Percentiles rank a stretch among this genome's conserved stretches.
Evolutionary conservation across 257 asterid genomes (phyloP).

Genomic region (Ilex aquifolium): DNA sequence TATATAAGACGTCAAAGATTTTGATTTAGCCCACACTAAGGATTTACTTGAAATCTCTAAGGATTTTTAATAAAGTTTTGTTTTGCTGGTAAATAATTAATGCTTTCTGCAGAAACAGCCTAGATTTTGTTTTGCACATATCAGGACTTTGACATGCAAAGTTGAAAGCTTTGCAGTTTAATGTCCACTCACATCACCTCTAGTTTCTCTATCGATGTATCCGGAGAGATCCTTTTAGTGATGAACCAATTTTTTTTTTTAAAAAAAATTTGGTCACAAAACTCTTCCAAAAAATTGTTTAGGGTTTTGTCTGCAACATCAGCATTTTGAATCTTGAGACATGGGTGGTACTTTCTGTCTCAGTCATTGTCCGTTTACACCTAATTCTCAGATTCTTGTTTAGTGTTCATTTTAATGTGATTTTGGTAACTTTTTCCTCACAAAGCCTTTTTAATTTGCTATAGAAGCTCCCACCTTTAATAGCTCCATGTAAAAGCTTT

Average conservation of each 20-base stretch:
- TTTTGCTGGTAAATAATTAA: not conserved
- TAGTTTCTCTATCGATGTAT: no score
- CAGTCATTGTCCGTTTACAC: not conserved
- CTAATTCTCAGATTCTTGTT: not conserved
- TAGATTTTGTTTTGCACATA: no score
- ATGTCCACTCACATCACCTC: no score
- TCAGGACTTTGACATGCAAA: no score
- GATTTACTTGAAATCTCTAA: not conserved
- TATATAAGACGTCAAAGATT: not conserved
- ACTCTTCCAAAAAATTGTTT: not conserved
- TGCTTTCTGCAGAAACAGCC: no score
- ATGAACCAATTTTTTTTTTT: not conserved
- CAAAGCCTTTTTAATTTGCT: constrained; percentile 17
- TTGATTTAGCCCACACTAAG: not conserved
- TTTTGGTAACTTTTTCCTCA: constrained; percentile 8
- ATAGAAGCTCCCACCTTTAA: not conserved
- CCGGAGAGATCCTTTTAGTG: not conserved
- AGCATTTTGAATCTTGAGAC: not conserved
- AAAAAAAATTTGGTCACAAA: not conserved
- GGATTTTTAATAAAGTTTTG: not conserved
- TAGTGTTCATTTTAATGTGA: constrained; percentile 18
- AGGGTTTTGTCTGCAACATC: not conserved
- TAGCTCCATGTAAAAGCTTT: not conserved
- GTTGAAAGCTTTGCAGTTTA: no score
- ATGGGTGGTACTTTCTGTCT: constrained; percentile 14